These are phyloP conservation scores for Diplocarpon mali DNA, from an alignment of 2,329 filamentous ascomycete genomes.

Conservation along the genomic window DNA sequence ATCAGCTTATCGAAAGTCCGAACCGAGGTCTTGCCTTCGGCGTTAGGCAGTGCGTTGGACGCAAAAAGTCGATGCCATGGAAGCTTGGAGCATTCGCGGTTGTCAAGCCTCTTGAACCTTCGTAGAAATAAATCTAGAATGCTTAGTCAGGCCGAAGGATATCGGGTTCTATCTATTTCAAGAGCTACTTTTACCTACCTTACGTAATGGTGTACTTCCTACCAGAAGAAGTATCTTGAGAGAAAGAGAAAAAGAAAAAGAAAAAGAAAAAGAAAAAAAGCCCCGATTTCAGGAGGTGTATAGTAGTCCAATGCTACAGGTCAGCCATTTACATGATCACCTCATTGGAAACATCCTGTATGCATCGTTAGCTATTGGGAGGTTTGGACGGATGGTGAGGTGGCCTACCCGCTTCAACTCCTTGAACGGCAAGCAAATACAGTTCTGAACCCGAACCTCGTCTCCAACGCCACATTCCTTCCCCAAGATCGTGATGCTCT, in stretches of 20 bases:
- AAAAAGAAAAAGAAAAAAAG: conserved; percentile 4
- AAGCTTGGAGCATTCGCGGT: too few species aligned
- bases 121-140: too few species aligned
- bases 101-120: too few species aligned
- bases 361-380: conserved; percentile 23
- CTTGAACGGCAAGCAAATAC: conserved; percentile 94
- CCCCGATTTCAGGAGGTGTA: not conserved
- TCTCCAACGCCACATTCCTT: conserved; percentile 93
- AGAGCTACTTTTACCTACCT: not conserved
- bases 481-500: conserved; percentile 93
- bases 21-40: too few species aligned
- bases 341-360: conserved; percentile 71
- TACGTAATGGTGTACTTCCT: too few species aligned
- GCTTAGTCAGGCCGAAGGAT: too few species aligned
- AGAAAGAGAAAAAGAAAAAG: not conserved
- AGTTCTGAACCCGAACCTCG: conserved; percentile 94
- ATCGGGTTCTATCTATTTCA: not conserved
- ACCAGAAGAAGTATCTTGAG: not conserved
- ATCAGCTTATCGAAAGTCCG: too few species aligned
- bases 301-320: not conserved
- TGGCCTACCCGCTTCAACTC: conserved; percentile 82
- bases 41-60: too few species aligned
- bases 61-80: too few species aligned
- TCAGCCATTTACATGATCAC: conserved; percentile 70
- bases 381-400: not conserved